phyloP scores from a whole-genome alignment of 2,329 filamentous ascomycete genomes.

The Paecilomyces sp. region DNA sequence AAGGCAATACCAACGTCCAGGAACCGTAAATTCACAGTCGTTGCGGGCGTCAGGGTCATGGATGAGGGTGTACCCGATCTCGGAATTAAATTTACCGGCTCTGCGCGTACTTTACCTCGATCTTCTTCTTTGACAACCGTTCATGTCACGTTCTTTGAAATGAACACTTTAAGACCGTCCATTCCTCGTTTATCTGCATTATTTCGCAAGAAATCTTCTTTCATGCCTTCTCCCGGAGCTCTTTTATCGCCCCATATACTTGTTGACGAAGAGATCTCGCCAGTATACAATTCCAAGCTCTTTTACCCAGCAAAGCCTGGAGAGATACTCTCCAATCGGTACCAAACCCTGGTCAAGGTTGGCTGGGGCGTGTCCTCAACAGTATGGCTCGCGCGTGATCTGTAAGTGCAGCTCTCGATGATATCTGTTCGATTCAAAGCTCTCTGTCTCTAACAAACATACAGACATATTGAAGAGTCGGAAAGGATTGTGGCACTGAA shows the following conservation, averaged over 20 bases:
- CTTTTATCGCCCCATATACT: constrained; percentile 12
- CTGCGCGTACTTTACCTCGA: too few species aligned
- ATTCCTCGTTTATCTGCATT: constrained; percentile 11
- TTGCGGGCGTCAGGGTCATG: too few species aligned
- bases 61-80: too few species aligned
- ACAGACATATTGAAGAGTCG: constrained; percentile 16
- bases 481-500: constrained; percentile 21
- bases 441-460: constrained; percentile 16
- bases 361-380: constrained; percentile 21
- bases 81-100: too few species aligned
- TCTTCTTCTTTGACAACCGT: not conserved
- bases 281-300: constrained; percentile 17
- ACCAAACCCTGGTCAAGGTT: constrained; percentile 21
- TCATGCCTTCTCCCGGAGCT: constrained; percentile 16
- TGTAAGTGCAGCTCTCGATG: constrained; percentile 17
- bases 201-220: constrained; percentile 19
- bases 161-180: constrained; percentile 13
- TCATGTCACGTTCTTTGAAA: constrained; percentile 13
- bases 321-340: constrained; percentile 20
- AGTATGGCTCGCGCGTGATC: constrained; percentile 16
- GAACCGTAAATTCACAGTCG: too few species aligned
- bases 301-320: constrained; percentile 25
- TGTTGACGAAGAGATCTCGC: constrained; percentile 18
- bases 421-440: constrained; percentile 9
- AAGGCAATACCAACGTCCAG: too few species aligned